phyloP scores from a whole-genome alignment of 495 filamentous ascomycete genomes.

The Xylaria acuta region DNA sequence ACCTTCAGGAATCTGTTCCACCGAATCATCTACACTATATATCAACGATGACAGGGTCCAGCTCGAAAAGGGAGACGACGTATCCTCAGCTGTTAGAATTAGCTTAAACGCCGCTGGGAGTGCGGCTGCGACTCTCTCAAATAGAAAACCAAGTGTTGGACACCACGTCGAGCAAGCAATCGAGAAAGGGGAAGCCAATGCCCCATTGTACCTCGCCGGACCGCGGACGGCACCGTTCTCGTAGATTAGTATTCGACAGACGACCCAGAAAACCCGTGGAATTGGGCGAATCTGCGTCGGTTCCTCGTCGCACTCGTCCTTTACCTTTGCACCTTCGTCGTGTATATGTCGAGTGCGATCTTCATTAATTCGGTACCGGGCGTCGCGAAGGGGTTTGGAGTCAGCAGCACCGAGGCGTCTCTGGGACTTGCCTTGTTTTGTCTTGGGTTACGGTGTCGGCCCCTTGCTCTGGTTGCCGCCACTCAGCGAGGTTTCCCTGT shows the following conservation, averaged over 20 bases:
- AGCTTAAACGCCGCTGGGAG: conserved; percentile 50
- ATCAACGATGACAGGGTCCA: conserved; percentile 47
- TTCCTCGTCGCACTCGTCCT: conserved; percentile 57
- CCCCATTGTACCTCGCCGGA: conserved; percentile 53
- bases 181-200: conserved; percentile 53
- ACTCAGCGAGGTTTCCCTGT: conserved; percentile 68
- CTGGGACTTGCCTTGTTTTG: conserved; percentile 62
- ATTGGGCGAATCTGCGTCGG: conserved; percentile 53
- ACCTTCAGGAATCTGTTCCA: conserved; percentile 23
- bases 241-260: conserved; percentile 64
- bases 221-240: conserved; percentile 57
- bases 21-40: conserved; percentile 36
- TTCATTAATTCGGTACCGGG: conserved; percentile 54
- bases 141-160: conserved; percentile 48
- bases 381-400: conserved; percentile 55
- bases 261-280: conserved; percentile 63
- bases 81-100: conserved; percentile 59
- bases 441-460: conserved; percentile 66
- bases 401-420: conserved; percentile 60
- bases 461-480: conserved; percentile 50
- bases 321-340: conserved; percentile 53
- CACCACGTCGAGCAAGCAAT: conserved; percentile 49
- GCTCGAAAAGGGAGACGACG: conserved; percentile 29
- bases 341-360: conserved; percentile 58
- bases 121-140: conserved; percentile 42